Conservation (phyloP, 805 yeast species). For the Cyberlindnera mississippiensis region DNA sequence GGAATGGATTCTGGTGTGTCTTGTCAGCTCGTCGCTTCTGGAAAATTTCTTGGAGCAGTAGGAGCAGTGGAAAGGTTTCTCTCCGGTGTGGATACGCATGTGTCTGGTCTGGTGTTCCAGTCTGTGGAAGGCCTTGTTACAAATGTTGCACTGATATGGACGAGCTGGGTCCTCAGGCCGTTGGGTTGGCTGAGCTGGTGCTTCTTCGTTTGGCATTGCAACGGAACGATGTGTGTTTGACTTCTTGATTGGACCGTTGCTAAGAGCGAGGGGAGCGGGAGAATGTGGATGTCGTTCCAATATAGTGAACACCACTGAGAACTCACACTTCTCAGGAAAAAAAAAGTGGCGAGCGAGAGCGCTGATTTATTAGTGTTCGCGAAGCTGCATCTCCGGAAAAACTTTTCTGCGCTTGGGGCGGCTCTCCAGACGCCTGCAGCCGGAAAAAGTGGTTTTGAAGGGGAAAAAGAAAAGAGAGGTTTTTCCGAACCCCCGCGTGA, state of each 20-base stretch:
- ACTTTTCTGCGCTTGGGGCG: conserved; percentile 1
- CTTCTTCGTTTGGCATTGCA: neutral
- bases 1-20: conserved; percentile 79
- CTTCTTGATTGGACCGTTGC: neutral
- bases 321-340: neutral
- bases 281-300: neutral
- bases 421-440: neutral
- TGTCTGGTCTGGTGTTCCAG: conserved; percentile 90
- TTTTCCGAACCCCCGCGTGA: no score
- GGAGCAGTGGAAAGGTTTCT: conserved; percentile 82
- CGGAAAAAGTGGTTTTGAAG: neutral
- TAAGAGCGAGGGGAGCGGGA: neutral
- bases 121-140: conserved; percentile 83
- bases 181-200: neutral
- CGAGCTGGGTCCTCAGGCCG: conserved; percentile 31
- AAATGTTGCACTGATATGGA: conserved; percentile 82
- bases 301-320: no score
- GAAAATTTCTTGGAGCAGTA: conserved; percentile 77
- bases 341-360: conserved; percentile 2
- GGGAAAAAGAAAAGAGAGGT: conserved; percentile 1
- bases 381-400: conserved; percentile 4
- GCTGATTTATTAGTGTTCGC: neutral
- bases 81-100: conserved; percentile 90
- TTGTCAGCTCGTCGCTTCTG: conserved; percentile 79
- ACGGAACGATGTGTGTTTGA: neutral